phyloP scores from a whole-genome alignment of 2,329 filamentous ascomycete genomes.

The Triangularia setosa region DNA sequence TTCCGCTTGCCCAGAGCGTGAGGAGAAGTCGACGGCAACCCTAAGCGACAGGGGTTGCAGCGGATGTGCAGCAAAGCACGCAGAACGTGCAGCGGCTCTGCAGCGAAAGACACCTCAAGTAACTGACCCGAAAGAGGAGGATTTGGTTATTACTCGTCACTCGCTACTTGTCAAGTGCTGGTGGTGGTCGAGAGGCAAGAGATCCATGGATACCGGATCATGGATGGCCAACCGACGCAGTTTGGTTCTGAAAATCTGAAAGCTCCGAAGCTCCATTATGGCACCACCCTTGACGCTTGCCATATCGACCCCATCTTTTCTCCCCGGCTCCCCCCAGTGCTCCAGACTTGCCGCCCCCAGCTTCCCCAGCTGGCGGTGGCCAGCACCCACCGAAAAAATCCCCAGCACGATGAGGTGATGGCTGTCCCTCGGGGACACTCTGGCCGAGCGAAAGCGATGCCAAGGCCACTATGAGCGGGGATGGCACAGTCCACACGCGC shows the following conservation, averaged over 20 bases:
- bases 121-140: constrained; percentile 5
- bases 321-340: not conserved
- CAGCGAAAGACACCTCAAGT: constrained; percentile 10
- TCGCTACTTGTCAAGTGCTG: not conserved
- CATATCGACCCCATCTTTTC: not conserved
- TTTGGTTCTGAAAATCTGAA: constrained; percentile 1
- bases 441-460: constrained; percentile 24
- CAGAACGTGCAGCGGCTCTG: not conserved
- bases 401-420: constrained; percentile 20
- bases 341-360: not conserved
- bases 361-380: constrained; percentile 10
- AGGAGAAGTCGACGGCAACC: constrained; percentile 7
- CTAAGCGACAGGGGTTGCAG: constrained; percentile 23
- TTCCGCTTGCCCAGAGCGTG: constrained; percentile 12
- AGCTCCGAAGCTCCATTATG: not conserved
- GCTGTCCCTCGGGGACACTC: constrained; percentile 28
- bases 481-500: constrained; percentile 21
- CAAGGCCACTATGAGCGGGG: constrained; percentile 27
- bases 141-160: not conserved
- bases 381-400: not conserved
- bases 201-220: not conserved
- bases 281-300: not conserved
- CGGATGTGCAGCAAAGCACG: not conserved
- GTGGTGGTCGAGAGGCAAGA: not conserved
- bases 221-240: not conserved